These are phyloP conservation scores for Ceratobasidium sp. DNA, from an alignment of 1,284 basidiomycete genomes.

Conservation along the genomic window DNA sequence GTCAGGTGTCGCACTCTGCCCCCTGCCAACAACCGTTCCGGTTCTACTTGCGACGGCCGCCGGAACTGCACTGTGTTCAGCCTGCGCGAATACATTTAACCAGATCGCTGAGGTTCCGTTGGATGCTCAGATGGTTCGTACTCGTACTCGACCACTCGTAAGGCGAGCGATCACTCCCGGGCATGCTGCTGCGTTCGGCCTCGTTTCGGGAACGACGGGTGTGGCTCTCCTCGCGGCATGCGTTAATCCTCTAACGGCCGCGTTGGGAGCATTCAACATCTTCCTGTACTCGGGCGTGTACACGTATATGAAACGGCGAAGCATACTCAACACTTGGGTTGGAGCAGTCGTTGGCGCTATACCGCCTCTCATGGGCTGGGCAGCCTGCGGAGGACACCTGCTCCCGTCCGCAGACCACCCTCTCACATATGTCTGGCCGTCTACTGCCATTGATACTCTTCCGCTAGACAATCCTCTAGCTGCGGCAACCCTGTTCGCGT, in stretches of 20 bases:
- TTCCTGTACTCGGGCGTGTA: conserved; percentile 91
- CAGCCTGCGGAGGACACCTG: conserved; percentile 86
- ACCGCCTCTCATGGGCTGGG: conserved; percentile 98
- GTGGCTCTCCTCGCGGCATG: conserved; percentile 81
- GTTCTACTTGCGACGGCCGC: conserved; percentile 85
- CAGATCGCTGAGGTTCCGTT: conserved; percentile 95
- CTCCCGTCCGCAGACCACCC: conserved; percentile 69
- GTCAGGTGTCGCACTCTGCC: conserved; percentile 92
- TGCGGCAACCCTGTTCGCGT: conserved; percentile 74
- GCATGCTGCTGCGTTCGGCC: conserved; percentile 85
- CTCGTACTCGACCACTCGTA: conserved; percentile 88
- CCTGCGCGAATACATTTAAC: conserved; percentile 94
- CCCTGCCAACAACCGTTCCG: conserved; percentile 80
- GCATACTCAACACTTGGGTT: conserved; percentile 93
- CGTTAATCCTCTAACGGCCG: conserved; percentile 88
- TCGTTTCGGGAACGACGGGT: conserved; percentile 77
- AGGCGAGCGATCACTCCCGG: conserved; percentile 80
- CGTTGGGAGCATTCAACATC: conserved; percentile 86
- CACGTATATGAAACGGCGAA: conserved; percentile 92
- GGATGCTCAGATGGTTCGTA: conserved; percentile 96
- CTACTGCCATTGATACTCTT: conserved; percentile 50
- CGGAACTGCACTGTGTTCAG: conserved; percentile 90
- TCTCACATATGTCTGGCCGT: conserved; percentile 64
- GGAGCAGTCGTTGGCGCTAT: conserved; percentile 92
- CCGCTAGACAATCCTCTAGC: conserved; percentile 74